Conservation (phyloP, 768 basidiomycete species). For the Auriscalpium microsporum region DNA sequence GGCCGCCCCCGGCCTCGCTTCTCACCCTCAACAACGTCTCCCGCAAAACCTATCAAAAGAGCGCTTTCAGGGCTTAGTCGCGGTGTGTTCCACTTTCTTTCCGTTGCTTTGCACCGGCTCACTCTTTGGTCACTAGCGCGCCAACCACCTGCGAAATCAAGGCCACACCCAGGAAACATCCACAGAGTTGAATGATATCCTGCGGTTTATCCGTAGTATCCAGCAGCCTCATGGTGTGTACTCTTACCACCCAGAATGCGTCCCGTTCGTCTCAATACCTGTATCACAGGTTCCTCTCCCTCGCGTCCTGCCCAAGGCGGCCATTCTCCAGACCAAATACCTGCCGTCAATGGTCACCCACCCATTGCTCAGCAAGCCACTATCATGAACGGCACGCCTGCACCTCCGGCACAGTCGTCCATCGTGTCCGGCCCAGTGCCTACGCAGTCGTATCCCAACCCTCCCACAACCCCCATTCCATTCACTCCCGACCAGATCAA, state of each 20-base stretch:
- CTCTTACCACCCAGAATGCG: not conserved
- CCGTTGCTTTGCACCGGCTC: not conserved
- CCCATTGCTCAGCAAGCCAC: conserved; percentile 18
- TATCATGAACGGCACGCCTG: conserved; percentile 26
- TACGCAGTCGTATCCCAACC: conserved; percentile 38
- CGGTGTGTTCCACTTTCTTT: conserved; percentile 13
- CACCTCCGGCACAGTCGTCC: conserved; percentile 28
- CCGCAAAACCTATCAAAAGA: conserved; percentile 12
- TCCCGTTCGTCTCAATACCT: not conserved
- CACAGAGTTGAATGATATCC: conserved; percentile 34
- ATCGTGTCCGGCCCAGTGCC: conserved; percentile 44
- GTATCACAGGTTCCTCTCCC: not conserved
- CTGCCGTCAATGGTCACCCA: conserved; percentile 44
- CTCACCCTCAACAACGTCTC: conserved; percentile 15
- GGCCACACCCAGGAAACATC: conserved; percentile 39
- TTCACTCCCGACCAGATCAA: conserved; percentile 71
- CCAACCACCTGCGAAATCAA: conserved; percentile 31
- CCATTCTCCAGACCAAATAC: conserved; percentile 12
- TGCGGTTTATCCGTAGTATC: conserved; percentile 29
- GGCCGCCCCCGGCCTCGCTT: conserved; percentile 20
- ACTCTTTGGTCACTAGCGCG: conserved; percentile 27
- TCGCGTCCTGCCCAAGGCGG: conserved; percentile 11
- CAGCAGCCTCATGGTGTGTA: conserved; percentile 27
- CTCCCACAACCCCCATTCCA: conserved; percentile 67
- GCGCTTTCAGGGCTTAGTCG: conserved; percentile 21